Conservation (phyloP, 108 stramenopile species). For the Seminavis robusta region DNA sequence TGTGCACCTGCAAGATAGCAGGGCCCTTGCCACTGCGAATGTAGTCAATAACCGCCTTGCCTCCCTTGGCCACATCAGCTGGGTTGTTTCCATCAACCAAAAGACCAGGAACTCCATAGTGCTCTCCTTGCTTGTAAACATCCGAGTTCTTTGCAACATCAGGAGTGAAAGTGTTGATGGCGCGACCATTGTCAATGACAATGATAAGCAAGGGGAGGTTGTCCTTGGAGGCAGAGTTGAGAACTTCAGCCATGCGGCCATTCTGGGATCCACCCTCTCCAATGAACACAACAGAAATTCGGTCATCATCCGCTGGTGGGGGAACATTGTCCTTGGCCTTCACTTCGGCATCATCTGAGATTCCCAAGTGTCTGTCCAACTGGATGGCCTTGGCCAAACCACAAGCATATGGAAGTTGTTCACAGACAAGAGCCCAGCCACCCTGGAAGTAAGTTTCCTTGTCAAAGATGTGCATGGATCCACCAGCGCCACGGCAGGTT, state of each 20-base stretch:
- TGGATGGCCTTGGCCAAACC: conserved; percentile 96
- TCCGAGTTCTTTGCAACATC: conserved; percentile 93
- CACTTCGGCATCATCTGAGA: conserved; percentile 69
- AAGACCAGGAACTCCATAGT: conserved; percentile 96
- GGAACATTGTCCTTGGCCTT: conserved; percentile 80
- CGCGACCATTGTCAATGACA: conserved; percentile 97
- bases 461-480: conserved; percentile 99
- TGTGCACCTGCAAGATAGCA: conserved; percentile 96
- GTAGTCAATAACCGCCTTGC: conserved; percentile 95
- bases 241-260: conserved; percentile 93
- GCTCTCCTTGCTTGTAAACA: conserved; percentile 89
- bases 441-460: conserved; percentile 92
- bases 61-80: conserved; percentile 91
- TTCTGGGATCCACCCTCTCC: conserved; percentile 97
- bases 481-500: conserved; percentile 96
- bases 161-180: conserved; percentile 97
- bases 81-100: conserved; percentile 90
- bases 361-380: conserved; percentile 85
- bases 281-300: conserved; percentile 92
- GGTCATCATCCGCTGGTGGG: conserved; percentile 84
- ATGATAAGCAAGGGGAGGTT: conserved; percentile 91
- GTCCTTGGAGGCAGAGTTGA: conserved; percentile 96
- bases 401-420: conserved; percentile 95
- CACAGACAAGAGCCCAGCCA: conserved; percentile 96
- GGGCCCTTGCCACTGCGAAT: conserved; percentile 91